Evolutionary conservation across 768 basidiomycete species (phyloP).

Genomic region (Pholiota conissans): DNA sequence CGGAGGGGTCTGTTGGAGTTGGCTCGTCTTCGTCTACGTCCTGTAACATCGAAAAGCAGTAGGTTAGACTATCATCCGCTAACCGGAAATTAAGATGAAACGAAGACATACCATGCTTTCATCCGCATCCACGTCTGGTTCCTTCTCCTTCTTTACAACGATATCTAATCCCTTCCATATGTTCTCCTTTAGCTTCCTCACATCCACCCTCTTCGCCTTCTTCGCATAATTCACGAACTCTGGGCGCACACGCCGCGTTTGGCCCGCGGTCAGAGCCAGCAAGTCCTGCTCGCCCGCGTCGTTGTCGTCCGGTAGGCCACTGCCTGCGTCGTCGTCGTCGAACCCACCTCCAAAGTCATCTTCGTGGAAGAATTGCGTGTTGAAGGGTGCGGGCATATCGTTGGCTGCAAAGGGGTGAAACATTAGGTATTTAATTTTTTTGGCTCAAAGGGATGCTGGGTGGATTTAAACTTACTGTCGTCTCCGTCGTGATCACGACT

Average conservation of each 20-base stretch:
- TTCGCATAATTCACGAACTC: constrained; percentile 94
- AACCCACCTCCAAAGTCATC: constrained; percentile 81
- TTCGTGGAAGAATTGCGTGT: constrained; percentile 97
- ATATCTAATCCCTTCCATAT: constrained; percentile 95
- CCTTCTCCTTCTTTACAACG: constrained; percentile 48
- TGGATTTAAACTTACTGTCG: constrained; percentile 51
- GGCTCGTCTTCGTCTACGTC: constrained; percentile 49
- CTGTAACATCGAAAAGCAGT: constrained; percentile 29
- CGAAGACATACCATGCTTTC: constrained; percentile 50
- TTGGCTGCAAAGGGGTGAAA: constrained; percentile 29
- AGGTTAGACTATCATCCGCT: no score
- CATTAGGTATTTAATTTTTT: background rate
- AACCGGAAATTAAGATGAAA: background rate
- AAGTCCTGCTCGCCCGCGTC: constrained; percentile 86
- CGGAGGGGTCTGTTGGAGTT: constrained; percentile 59
- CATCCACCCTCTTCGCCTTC: constrained; percentile 94
- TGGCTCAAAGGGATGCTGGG: background rate
- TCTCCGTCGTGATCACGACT: constrained; percentile 45
- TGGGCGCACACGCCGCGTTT: constrained; percentile 77
- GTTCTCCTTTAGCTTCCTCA: constrained; percentile 94
- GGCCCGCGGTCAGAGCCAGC: constrained; percentile 75
- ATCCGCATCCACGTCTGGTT: constrained; percentile 40
- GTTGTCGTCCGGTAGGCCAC: constrained; percentile 37
- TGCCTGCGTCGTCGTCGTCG: constrained; percentile 51
- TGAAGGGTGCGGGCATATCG: constrained; percentile 75